phyloP scores from a whole-genome alignment of 345 rosid species.

The Eucalyptus melliodora region DNA sequence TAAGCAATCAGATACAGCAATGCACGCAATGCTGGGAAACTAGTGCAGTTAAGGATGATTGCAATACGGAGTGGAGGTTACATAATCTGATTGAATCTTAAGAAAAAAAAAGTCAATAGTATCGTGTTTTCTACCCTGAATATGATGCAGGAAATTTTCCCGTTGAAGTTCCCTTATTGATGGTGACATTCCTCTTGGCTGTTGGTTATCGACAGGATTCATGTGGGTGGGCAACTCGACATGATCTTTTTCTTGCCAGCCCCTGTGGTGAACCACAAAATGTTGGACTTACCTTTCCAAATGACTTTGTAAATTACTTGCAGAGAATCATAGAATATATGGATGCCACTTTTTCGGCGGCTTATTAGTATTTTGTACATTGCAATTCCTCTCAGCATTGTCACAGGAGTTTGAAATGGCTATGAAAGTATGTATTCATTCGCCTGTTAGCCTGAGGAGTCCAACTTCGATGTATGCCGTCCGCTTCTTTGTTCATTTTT shows the following conservation, averaged over 20 bases:
- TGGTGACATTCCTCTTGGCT: not conserved
- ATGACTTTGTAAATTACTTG: not conserved
- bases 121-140: not conserved
- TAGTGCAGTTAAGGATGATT: not conserved
- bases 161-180: not conserved
- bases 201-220: not conserved
- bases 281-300: not conserved
- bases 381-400: not conserved
- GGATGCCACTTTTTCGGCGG: not conserved
- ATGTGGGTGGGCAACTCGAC: not conserved
- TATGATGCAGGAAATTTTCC: not conserved
- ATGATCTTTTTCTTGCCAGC: not conserved
- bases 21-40: not conserved
- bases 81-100: not conserved
- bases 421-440: not conserved
- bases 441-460: not conserved
- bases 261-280: not conserved
- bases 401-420: not conserved
- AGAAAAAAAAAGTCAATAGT: not conserved
- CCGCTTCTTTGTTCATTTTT: not conserved
- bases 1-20: not conserved
- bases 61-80: not conserved
- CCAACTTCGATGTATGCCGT: not conserved
- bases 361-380: not conserved
- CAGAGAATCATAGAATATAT: not conserved